Percentiles rank a stretch among this genome's conserved stretches.
phyloP scores from a whole-genome alignment of 257 asterid genomes.

The Lavandula angustifolia region DNA sequence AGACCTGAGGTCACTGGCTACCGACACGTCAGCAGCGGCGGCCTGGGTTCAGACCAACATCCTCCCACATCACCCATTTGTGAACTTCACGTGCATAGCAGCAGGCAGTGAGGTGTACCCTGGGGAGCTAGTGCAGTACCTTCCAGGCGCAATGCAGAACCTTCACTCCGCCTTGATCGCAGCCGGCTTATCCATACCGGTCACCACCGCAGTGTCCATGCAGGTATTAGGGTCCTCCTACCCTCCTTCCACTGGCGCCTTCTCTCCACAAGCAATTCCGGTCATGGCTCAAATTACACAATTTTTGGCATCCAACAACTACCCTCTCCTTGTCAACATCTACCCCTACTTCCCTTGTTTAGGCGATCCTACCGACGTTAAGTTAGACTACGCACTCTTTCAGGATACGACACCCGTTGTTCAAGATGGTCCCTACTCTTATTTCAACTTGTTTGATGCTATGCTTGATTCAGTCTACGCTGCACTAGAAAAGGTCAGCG shows the following conservation, averaged over 20 bases:
- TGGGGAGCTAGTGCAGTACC: slow-evolving; percentile 28
- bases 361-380: slow-evolving; percentile 31
- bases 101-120: slow-evolving; percentile 59
- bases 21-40: slow-evolving; percentile 29
- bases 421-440: slow-evolving; percentile 13
- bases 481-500: slow-evolving; percentile 46
- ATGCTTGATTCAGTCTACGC: slow-evolving; percentile 44
- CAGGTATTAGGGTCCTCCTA: slow-evolving; percentile 28
- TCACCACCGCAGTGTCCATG: slow-evolving; percentile 39
- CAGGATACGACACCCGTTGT: not conserved
- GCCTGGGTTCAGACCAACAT: slow-evolving; percentile 41
- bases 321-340: slow-evolving; percentile 39
- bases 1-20: slow-evolving; percentile 37
- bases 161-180: slow-evolving; percentile 30
- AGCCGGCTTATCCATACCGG: slow-evolving; percentile 23
- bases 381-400: slow-evolving; percentile 39
- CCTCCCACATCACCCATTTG: slow-evolving; percentile 21
- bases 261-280: not conserved
- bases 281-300: slow-evolving; percentile 23
- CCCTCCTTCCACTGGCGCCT: slow-evolving; percentile 45
- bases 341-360: slow-evolving; percentile 43
- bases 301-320: slow-evolving; percentile 24
- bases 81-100: slow-evolving; percentile 27
- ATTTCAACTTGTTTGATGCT: slow-evolving; percentile 41
- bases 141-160: slow-evolving; percentile 44